Evolutionary conservation across 2,329 filamentous ascomycete species (phyloP), one percentile per base, ranked within the genome.

Genomic region (Pestalotiopsis sp.): DNA sequence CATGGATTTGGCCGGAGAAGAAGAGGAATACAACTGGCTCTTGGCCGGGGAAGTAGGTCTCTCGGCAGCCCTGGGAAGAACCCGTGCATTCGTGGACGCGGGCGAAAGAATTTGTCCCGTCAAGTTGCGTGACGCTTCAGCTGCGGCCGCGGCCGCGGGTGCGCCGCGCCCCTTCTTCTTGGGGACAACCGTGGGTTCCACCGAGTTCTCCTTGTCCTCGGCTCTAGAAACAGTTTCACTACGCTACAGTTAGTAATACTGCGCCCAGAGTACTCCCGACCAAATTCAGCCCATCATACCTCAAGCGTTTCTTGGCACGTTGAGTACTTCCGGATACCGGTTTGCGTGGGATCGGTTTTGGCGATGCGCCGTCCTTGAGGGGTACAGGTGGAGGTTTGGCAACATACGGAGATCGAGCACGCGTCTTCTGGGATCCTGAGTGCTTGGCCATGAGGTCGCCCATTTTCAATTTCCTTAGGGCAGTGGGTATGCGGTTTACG

Each of bases 401-500:
- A 74, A 72, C 72, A 67, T 75, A 75, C 58, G 75, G 67, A 63
- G 75, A 69, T 4, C 67, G 77, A 71, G 65, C 71, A 70, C 74
- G 75, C 65, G 74, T 76, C 68, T 82, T 79, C 66, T 84, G 82
- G 67, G 85, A 80, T 38, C 84, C 81, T n/a, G 81, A 69, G 72
- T 83, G 83, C 72, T 84, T 89, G 63, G 81, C 77, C 13, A 95
- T 79, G 9, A 98, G 85, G 59, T 97, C 95, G 68, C 90, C 90
- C 86, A 99, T 95, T 68, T 89, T 97, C 71, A 90, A 86, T 76
- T 92, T 93, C 69, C 95, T 91, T 71, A 97, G 83, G 17, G 91
- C 87, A 74, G 90, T 88, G 7, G 96, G 96, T 66, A 98, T 96
- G 67, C 96, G 91, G 78, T 98, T 97, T 79, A 98, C 88, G 81